These are phyloP conservation scores for Flaveria bidentis DNA, from an alignment of 129 eudicot genomes.

Conservation along the genomic window DNA sequence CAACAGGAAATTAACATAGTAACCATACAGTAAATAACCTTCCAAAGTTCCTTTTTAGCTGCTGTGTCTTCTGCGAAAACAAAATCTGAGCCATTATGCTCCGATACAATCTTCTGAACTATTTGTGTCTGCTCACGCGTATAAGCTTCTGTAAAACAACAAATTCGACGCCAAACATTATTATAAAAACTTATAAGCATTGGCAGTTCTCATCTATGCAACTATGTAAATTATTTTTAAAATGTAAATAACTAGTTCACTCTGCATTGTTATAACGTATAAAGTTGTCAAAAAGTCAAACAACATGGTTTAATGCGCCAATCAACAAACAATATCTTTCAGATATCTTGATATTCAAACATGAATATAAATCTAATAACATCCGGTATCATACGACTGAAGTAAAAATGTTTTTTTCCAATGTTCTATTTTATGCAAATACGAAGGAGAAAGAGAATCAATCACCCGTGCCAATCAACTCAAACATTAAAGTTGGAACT, in stretches of 20 bases:
- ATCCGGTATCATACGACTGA: not conserved
- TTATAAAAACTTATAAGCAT: constrained; percentile 5
- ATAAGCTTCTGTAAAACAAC: constrained; percentile 68
- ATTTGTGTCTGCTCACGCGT: constrained; percentile 86
- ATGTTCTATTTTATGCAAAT: not conserved
- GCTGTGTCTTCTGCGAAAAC: constrained; percentile 86
- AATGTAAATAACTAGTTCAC: not conserved
- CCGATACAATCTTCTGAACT: constrained; percentile 84
- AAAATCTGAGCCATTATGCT: constrained; percentile 92
- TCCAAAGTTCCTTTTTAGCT: constrained; percentile 97
- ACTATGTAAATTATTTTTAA: not conserved
- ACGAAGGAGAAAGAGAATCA: not conserved
- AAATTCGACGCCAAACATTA: constrained; percentile 11
- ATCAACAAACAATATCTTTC: not conserved
- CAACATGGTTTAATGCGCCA: not conserved
- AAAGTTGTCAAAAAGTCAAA: not conserved
- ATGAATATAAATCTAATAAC: constrained; percentile 13
- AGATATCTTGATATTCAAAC: constrained; percentile 3
- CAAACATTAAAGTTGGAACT: constrained; percentile 92
- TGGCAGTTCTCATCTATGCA: not conserved
- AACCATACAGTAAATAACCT: constrained; percentile 45
- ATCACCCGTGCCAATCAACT: constrained; percentile 90
- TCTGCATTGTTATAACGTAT: not conserved
- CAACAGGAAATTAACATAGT: not conserved
- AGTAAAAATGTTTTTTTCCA: not conserved